phyloP scores from a whole-genome alignment of 805 yeast species.

The Metschnikowia henanensis region DNA sequence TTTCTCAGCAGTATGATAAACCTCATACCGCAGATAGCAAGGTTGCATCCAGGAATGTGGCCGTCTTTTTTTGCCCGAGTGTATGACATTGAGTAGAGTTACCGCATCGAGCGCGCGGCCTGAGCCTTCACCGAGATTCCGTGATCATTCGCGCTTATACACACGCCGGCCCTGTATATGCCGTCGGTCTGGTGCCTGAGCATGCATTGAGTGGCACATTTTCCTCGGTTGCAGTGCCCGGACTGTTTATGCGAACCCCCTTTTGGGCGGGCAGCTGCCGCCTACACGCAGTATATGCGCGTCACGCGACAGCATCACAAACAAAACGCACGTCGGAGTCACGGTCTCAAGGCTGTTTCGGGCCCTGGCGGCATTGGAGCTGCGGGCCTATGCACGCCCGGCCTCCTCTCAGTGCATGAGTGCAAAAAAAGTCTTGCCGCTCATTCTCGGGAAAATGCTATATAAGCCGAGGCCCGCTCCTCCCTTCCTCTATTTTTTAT shows the following conservation, averaged over 20 bases:
- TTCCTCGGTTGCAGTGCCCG: background rate
- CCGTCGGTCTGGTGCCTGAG: background rate
- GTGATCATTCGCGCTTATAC: background rate
- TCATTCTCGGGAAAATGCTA: background rate
- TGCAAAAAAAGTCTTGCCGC: background rate
- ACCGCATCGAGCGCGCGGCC: too few species aligned
- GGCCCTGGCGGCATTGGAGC: background rate
- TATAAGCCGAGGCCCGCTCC: constrained; percentile 11
- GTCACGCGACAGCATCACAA: background rate
- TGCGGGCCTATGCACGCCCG: constrained; percentile 1
- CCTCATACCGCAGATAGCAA: background rate
- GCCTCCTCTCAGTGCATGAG: background rate
- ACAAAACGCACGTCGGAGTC: background rate
- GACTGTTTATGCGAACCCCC: constrained; percentile 3
- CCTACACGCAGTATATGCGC: background rate
- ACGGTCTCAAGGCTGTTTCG: background rate
- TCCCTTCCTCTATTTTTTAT: constrained; percentile 14
- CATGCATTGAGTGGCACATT: background rate
- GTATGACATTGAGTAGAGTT: too few species aligned
- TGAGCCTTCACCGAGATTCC: background rate
- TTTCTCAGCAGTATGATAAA: background rate
- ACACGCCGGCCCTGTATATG: background rate
- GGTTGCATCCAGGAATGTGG: background rate
- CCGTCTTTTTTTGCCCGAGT: background rate
- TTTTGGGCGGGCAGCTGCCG: background rate